Base-by-base conservation (phyloP, 83 land plant genomes). In the Diphasiastrum complanatum region DNA sequence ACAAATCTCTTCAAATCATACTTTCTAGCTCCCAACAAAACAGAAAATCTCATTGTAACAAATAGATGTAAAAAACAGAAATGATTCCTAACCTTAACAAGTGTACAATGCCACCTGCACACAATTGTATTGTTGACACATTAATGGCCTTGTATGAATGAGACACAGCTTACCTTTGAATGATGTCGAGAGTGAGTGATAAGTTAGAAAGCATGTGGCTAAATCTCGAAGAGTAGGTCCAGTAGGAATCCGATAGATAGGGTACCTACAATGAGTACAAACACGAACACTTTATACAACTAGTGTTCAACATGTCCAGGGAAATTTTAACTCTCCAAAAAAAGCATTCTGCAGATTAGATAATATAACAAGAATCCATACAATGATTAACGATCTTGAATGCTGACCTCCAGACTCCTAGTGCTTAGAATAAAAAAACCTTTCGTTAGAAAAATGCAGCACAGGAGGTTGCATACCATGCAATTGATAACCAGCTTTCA, bases 221-320 rank as follows among this genome's bases (percentile, higher is more conserved):
- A 79, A 59, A 67, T 79, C 82, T 45, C 52, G 66, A 46, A 79
- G 59, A 19, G 82, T 79, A 18, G 72, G 75, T 32, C 82, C 82
- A 5, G 67, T 79, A 14, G 82, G 82, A 62, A 79, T 79, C 18
- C 82, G 56, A 50, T 79, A 79, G 14, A 79, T 79, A 23, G 82
- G 82, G 60, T 79, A 79, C 82, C 82, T 79, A 48, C 54, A 75
- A 56, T 5, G 18, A 5, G 41, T 30, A 16, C 5, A 51, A 37
- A 24, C 8, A 27, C 8, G 8, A 31, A 27, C 14, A 14, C 14
- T 14, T 5, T 3, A 22, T 2, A 51, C 25, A 51, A 16, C 45
- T n/a, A 33, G 11, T 56, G 2, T 18, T 0, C 19, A 34, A 27
- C 11, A 51, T 27, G 48, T 20, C 3, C 27, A 29, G 40, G 10